These are phyloP conservation scores for Filobasidium floriforme DNA, from an alignment of 768 basidiomycete genomes.

Conservation along the genomic window DNA sequence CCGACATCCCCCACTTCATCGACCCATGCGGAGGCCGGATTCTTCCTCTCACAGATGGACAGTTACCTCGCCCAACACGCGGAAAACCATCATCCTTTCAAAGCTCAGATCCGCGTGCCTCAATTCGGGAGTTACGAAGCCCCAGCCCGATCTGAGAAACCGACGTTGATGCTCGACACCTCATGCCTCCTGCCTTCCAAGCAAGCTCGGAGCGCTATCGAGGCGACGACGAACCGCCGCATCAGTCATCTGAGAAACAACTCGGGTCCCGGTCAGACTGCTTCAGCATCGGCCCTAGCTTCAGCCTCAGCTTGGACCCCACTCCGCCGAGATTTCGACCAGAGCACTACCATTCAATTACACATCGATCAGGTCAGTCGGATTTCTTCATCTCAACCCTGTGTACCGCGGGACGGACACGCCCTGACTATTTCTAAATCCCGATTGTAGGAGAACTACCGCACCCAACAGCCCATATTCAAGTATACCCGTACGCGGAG, in stretches of 20 bases:
- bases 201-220: background rate
- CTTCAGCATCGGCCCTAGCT: too few species aligned
- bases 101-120: too few species aligned
- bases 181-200: background rate
- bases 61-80: conserved; percentile 5
- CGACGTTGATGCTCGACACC: background rate
- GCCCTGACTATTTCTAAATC: too few species aligned
- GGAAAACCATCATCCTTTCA: background rate
- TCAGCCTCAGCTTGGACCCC: too few species aligned
- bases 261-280: background rate
- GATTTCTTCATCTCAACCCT: too few species aligned
- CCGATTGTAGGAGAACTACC: conserved; percentile 49
- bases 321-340: conserved; percentile 15
- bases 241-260: background rate
- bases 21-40: conserved; percentile 4
- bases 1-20: background rate
- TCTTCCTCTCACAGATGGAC: conserved; percentile 6
- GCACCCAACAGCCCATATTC: conserved; percentile 57
- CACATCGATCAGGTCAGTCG: conserved; percentile 60
- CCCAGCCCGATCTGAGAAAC: background rate
- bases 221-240: background rate
- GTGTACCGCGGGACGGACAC: too few species aligned
- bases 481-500: conserved; percentile 53
- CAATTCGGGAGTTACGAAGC: too few species aligned
- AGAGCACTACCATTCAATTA: conserved; percentile 54